Conservation (phyloP, 2,329 filamentous ascomycete genomes). For the Neofusicoccum laricinum region DNA sequence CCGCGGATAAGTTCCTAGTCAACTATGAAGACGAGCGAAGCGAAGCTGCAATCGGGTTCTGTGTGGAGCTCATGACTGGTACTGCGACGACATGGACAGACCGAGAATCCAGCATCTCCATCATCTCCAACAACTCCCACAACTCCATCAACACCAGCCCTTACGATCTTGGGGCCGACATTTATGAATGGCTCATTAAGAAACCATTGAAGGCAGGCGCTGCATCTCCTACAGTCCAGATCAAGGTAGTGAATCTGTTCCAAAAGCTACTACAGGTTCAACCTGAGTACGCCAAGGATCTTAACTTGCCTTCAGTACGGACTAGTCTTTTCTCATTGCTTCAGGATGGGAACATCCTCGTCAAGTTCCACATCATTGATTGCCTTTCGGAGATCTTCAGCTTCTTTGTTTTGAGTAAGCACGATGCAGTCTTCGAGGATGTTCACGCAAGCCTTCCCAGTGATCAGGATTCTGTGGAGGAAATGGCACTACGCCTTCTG, state of each 20-base stretch:
- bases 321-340: conserved; percentile 75
- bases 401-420: conserved; percentile 75
- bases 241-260: conserved; percentile 65
- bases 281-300: conserved; percentile 62
- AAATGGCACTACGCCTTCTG: conserved; percentile 78
- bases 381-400: conserved; percentile 73
- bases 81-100: conserved; percentile 64
- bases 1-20: conserved; percentile 46
- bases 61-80: conserved; percentile 65
- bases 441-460: conserved; percentile 75
- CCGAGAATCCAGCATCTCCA: conserved; percentile 38
- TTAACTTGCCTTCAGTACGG: conserved; percentile 60
- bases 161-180: conserved; percentile 64
- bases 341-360: conserved; percentile 60
- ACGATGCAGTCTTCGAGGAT: conserved; percentile 82
- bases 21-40: conserved; percentile 66
- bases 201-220: conserved; percentile 64
- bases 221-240: conserved; percentile 67
- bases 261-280: conserved; percentile 66
- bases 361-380: conserved; percentile 73
- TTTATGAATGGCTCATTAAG: conserved; percentile 76
- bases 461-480: conserved; percentile 69
- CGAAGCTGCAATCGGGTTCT: conserved; percentile 67
- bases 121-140: no score
- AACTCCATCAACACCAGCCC: conserved; percentile 33